Percentiles rank a stretch among this genome's conserved stretches.
Evolutionary conservation across 768 basidiomycete genomes (phyloP).

Genomic region (Rhodotorula sphaerocarpa): DNA sequence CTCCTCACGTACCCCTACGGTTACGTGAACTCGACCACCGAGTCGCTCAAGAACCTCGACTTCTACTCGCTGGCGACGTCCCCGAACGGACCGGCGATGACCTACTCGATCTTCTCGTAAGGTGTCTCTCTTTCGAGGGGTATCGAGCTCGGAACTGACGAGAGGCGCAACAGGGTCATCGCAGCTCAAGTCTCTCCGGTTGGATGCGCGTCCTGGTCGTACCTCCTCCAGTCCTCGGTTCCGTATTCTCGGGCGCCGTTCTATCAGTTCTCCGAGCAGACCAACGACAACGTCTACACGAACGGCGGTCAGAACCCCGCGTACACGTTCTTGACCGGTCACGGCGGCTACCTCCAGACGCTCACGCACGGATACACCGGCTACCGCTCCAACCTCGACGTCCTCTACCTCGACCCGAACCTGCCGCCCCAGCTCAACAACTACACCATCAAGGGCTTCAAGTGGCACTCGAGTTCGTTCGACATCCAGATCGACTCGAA

Average conservation of each 20-base stretch:
- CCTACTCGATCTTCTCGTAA: slow-evolving; percentile 14
- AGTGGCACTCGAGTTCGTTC: slow-evolving; percentile 14
- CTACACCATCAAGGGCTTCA: slow-evolving; percentile 32
- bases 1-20: slow-evolving; percentile 31
- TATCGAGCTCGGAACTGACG: too few species aligned
- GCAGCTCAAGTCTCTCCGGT: slow-evolving; percentile 12
- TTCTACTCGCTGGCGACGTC: slow-evolving; percentile 16
- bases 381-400: slow-evolving; percentile 20
- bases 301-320: slow-evolving; percentile 28
- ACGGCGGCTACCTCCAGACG: slow-evolving; percentile 12
- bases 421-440: slow-evolving; percentile 26
- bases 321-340: slow-evolving; percentile 14
- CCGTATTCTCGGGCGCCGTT: slow-evolving; percentile 25
- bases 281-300: slow-evolving; percentile 14
- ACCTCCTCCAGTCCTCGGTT: slow-evolving; percentile 16
- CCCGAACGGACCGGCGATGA: slow-evolving; percentile 28
- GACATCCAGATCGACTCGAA: slow-evolving; percentile 12
- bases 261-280: slow-evolving; percentile 27
- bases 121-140: too few species aligned
- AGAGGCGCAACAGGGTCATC: slow-evolving; percentile 15
- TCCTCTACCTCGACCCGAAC: slow-evolving; percentile 30
- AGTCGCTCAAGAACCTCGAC: slow-evolving; percentile 18
- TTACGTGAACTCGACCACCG: not conserved
- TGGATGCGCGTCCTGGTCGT: slow-evolving; percentile 24
- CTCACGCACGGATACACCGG: slow-evolving; percentile 35